Evolutionary conservation across 495 filamentous ascomycete genomes (phyloP).

Genomic region (Podospora anserina): DNA sequence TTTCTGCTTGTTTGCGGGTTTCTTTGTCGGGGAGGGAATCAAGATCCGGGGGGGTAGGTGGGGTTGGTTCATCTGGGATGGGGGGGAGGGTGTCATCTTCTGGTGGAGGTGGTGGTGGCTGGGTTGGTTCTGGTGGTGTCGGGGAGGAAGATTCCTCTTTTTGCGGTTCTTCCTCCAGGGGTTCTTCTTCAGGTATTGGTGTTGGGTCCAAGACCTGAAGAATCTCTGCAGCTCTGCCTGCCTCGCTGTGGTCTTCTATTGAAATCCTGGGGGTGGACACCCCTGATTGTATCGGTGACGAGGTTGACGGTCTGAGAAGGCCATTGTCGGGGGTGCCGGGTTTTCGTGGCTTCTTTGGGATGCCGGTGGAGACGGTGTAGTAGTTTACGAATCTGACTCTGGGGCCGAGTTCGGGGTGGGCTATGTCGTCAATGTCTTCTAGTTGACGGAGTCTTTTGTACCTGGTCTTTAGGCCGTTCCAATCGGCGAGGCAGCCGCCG

Average conservation of each 20-base stretch:
- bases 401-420: slow-evolving; percentile 3
- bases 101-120: neutral
- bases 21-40: slow-evolving; percentile 56
- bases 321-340: slow-evolving; percentile 6
- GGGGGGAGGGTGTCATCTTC: slow-evolving; percentile 30
- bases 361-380: slow-evolving; percentile 79
- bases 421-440: slow-evolving; percentile 61
- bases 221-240: slow-evolving; percentile 3
- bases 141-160: neutral
- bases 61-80: slow-evolving; percentile 42
- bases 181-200: slow-evolving; percentile 24
- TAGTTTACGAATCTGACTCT: slow-evolving; percentile 82
- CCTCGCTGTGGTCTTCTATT: slow-evolving; percentile 41
- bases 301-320: neutral
- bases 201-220: slow-evolving; percentile 36
- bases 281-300: neutral
- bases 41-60: slow-evolving; percentile 47
- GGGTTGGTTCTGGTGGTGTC: neutral
- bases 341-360: slow-evolving; percentile 43
- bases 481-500: slow-evolving; percentile 76
- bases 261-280: slow-evolving; percentile 41
- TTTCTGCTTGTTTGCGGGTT: slow-evolving; percentile 61
- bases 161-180: neutral
- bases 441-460: slow-evolving; percentile 64
- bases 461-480: slow-evolving; percentile 61